A percentile compares a stretch with the other conserved stretches of the same genome.
Evolutionary conservation across 768 basidiomycete genomes (phyloP).

Genomic region (Lactarius pseudohatsudake): DNA sequence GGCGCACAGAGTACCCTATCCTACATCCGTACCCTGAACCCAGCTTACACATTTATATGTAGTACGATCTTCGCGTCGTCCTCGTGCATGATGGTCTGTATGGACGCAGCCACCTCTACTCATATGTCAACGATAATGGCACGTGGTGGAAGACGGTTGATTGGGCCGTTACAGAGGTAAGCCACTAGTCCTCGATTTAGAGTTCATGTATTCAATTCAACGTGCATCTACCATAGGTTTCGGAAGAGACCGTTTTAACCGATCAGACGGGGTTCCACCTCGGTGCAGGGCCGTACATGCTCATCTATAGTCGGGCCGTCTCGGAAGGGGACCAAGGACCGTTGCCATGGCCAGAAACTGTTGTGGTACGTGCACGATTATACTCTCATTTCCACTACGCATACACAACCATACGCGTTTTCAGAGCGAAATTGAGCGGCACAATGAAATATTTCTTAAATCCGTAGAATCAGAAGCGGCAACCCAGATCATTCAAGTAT

Average conservation of each 20-base stretch:
- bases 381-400: background rate
- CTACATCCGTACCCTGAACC: background rate
- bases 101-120: constrained; percentile 75
- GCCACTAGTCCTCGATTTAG: background rate
- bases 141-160: constrained; percentile 85
- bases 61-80: constrained; percentile 83
- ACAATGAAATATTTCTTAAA: constrained; percentile 40
- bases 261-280: constrained; percentile 74
- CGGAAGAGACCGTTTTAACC: constrained; percentile 65
- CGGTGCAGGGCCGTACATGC: constrained; percentile 72
- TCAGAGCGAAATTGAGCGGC: constrained; percentile 38
- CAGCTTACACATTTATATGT: background rate
- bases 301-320: constrained; percentile 58
- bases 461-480: constrained; percentile 29
- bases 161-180: constrained; percentile 62
- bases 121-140: constrained; percentile 68
- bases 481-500: constrained; percentile 3
- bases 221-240: constrained; percentile 47
- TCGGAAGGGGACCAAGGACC: constrained; percentile 32
- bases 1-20: constrained; percentile 49
- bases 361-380: constrained; percentile 32
- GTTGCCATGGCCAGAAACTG: constrained; percentile 34
- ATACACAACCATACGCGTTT: background rate
- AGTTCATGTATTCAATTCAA: background rate
- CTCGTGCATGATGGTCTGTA: constrained; percentile 76